phyloP scores from a whole-genome alignment of 164 flowering plant species.

The Stephania yunnanensis region DNA sequence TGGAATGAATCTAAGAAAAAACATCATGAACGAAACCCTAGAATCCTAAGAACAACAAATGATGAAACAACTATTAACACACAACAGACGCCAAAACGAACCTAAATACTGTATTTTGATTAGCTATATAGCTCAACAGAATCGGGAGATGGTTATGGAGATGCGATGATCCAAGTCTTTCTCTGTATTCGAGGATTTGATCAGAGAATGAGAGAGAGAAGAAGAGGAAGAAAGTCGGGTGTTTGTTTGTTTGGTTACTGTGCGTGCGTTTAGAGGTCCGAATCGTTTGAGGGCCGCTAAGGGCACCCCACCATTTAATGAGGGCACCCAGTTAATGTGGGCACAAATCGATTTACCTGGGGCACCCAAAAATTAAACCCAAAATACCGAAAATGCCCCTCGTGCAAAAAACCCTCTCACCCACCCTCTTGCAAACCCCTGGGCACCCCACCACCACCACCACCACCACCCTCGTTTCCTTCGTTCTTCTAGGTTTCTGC shows the following conservation, averaged over 20 bases:
- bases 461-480: no score
- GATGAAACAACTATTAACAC: neutral
- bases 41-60: neutral
- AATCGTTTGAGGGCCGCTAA: no score
- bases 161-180: neutral
- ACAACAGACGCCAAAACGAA: neutral
- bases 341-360: no score
- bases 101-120: neutral
- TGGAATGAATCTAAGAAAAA: neutral
- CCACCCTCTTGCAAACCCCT: no score
- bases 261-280: neutral
- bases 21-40: neutral
- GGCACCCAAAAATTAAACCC: no score
- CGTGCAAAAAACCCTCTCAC: no score
- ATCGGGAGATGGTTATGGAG: neutral
- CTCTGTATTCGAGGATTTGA: neutral
- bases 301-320: no score
- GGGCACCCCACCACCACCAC: no score
- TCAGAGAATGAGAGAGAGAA: neutral
- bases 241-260: no score
- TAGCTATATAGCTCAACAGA: neutral
- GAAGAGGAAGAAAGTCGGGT: neutral
- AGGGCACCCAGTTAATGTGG: no score
- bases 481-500: no score
- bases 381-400: no score